Conservation (phyloP, 1,284 basidiomycete species). For the Salmacisia buchloeana region DNA sequence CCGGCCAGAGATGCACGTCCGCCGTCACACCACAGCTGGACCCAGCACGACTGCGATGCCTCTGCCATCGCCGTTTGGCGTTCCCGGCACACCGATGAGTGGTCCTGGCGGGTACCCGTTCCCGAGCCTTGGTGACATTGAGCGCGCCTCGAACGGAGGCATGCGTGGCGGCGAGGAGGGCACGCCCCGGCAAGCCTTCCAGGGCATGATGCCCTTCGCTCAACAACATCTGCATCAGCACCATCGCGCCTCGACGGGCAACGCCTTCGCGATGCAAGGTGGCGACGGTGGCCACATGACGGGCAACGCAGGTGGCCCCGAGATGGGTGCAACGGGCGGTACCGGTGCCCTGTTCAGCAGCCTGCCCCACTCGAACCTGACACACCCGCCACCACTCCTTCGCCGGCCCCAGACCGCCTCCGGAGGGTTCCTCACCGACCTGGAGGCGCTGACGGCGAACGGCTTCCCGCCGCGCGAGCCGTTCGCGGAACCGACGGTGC, state of each 20-base stretch:
- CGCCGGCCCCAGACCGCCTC: neutral
- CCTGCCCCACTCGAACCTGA: neutral
- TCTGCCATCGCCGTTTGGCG: neutral
- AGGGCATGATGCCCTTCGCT: too few relatives aligned
- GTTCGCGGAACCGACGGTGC: too few relatives aligned
- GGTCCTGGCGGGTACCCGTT: neutral
- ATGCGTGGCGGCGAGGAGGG: neutral
- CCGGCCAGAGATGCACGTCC: constrained; percentile 1
- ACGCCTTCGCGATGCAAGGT: neutral
- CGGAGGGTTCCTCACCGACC: neutral
- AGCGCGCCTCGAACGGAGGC: neutral
- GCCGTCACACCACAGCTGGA: neutral
- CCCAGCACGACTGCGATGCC: neutral
- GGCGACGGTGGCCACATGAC: too few relatives aligned
- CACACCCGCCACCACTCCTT: neutral
- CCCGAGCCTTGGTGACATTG: neutral
- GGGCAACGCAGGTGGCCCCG: neutral
- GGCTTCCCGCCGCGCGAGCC: too few relatives aligned
- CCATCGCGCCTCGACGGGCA: neutral
- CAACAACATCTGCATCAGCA: too few relatives aligned
- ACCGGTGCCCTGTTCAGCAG: neutral
- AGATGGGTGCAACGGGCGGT: neutral
- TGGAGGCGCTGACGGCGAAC: neutral
- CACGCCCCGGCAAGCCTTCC: neutral
- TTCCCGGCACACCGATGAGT: neutral